Base-by-base conservation (phyloP, 441 rosid species). In the Mallotus japonicus region DNA sequence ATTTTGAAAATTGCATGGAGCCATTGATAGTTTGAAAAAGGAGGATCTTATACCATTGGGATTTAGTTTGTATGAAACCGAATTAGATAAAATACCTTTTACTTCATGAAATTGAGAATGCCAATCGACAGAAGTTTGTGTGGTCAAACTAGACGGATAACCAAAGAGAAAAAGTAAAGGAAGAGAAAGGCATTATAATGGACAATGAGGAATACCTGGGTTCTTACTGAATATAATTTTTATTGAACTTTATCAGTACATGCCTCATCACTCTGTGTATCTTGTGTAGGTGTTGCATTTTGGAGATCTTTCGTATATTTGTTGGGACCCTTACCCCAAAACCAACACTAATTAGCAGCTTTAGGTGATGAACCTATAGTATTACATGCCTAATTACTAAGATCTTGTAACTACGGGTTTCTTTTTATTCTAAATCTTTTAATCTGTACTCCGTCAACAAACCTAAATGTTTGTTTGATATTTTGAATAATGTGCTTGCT, bases 31-130 rank as follows among this genome's bases (percentile, higher is more conserved):
- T 51, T 53, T 50, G 6, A 28, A 50, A 44, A 0, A 4, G 46
- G 16, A 20, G 40, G 55, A 57, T 57, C 22, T 17, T 8, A 51
- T 62, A 53, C 24, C 15, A 37, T 17, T 71, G 14, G 47, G 63
- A 28, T 71, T 10, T 11, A 65, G 58, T 73, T 34, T 8, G 53
- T 10, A 15, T 46, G 13, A 42, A 65, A 8, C 40, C 24, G 28
- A 73, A 56, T 57, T 15, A 57, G 57, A 72, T 65, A 55, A 46
- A 56, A 14, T 32, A 14, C 61, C 15, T 17, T 44, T 64, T 56
- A 55, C 46, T 24, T 37, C 13, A 54, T 5, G 5, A 28, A 73
- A 56, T 57, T 15, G 46, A 67, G 17, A 22, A 37, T 15, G 37
- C 10, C 16, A 19, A 34, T 53, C 54, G 37, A 34, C 62, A 12